Evolutionary conservation across 106 monocot species (phyloP).

Genomic region (Acorus gramineus): DNA sequence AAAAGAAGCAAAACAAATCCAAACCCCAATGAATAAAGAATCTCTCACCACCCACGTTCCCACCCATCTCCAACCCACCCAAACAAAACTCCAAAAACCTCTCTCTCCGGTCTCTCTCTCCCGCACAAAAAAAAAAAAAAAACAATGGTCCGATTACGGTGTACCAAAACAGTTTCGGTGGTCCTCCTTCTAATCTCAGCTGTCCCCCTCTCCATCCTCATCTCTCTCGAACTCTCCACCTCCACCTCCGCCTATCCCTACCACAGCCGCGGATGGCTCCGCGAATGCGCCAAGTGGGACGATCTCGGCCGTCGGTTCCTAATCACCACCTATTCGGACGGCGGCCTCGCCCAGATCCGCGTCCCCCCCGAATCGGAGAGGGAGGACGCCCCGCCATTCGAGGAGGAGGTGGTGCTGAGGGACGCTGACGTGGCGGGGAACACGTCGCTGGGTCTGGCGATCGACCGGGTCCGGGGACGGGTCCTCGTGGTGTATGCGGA

Average conservation of each 20-base stretch:
- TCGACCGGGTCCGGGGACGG: constrained; percentile 40
- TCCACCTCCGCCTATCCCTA: constrained; percentile 18
- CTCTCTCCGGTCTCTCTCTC: too few relatives aligned
- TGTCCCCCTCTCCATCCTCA: constrained; percentile 36
- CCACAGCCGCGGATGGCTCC: constrained; percentile 50
- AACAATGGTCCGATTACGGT: too few relatives aligned
- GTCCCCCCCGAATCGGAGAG: neutral
- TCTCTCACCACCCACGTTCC: too few relatives aligned
- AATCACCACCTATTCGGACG: constrained; percentile 54
- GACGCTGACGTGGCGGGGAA: constrained; percentile 63
- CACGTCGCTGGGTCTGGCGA: constrained; percentile 44
- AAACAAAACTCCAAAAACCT: too few relatives aligned
- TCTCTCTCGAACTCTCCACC: constrained; percentile 28
- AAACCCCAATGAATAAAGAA: too few relatives aligned
- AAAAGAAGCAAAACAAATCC: too few relatives aligned
- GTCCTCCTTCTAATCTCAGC: too few relatives aligned
- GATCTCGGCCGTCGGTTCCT: constrained; percentile 45
- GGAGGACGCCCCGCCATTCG: neutral
- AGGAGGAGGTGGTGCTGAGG: constrained; percentile 37
- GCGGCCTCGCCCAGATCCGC: constrained; percentile 44
- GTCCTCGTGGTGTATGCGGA: constrained; percentile 76
- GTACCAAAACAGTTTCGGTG: too few relatives aligned
- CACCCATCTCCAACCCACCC: too few relatives aligned
- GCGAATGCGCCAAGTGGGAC: constrained; percentile 94
- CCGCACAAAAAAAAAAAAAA: too few relatives aligned